phyloP scores from a whole-genome alignment of 371 early-diverging fungal genomes.

The Lichtheimia ornata region DNA sequence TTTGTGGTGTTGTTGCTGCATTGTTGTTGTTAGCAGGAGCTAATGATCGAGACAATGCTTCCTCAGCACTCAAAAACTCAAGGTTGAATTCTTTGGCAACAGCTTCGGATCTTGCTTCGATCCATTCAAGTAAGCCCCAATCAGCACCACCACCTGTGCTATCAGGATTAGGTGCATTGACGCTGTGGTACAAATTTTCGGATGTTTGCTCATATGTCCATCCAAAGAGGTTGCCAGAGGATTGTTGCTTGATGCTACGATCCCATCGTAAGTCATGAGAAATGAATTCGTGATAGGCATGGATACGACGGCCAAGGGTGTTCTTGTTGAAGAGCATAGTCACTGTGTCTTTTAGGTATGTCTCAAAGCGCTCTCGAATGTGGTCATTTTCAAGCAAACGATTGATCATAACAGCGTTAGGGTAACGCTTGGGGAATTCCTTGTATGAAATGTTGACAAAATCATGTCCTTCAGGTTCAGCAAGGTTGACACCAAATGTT shows the following conservation, averaged over 20 bases:
- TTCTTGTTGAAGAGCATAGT: slow-evolving; percentile 49
- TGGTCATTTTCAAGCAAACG: slow-evolving; percentile 46
- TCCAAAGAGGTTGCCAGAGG: slow-evolving; percentile 53
- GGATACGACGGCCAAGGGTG: slow-evolving; percentile 40
- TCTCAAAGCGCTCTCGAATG: slow-evolving; percentile 37
- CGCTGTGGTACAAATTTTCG: slow-evolving; percentile 42
- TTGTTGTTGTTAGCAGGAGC: too few relatives aligned
- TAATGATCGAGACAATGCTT: not conserved
- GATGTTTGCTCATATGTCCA: slow-evolving; percentile 49
- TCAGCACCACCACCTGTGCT: slow-evolving; percentile 32
- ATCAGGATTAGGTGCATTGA: slow-evolving; percentile 28
- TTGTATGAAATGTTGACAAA: slow-evolving; percentile 42
- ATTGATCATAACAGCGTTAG: slow-evolving; percentile 50
- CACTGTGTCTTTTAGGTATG: slow-evolving; percentile 47
- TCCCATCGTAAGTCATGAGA: slow-evolving; percentile 57
- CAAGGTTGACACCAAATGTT: slow-evolving; percentile 61
- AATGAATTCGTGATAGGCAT: slow-evolving; percentile 50
- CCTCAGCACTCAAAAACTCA: slow-evolving; percentile 17
- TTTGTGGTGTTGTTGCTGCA: too few relatives aligned
- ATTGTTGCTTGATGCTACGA: slow-evolving; percentile 53
- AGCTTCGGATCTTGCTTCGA: slow-evolving; percentile 31
- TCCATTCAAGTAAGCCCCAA: slow-evolving; percentile 55
- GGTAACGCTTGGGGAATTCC: slow-evolving; percentile 35
- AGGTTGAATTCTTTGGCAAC: slow-evolving; percentile 49
- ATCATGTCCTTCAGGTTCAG: slow-evolving; percentile 19